Evolutionary conservation across 2,329 filamentous ascomycete species (phyloP), one percentile per base, ranked within the genome.

Genomic region (Fusarium nanum): DNA sequence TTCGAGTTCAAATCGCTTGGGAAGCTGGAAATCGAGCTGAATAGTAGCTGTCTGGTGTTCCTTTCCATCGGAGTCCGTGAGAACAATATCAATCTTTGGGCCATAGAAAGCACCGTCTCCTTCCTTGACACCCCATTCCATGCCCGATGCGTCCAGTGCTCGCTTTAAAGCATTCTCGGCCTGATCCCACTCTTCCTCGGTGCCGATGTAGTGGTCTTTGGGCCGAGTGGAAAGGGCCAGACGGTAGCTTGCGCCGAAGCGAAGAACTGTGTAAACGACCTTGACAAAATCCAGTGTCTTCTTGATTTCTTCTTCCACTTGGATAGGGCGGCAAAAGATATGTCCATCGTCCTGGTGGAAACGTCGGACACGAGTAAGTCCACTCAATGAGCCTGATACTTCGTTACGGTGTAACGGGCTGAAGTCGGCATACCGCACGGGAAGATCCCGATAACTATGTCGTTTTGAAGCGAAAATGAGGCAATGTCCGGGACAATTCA

Each of bases 271-370:
- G 78, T 95, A 94, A 0, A 92, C 89, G 74, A 89, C 87, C 55
- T 88, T 86, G 52, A 95, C 89, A 78, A 96, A 95, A 37, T 90
- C 88, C 47, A 96, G 80, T 3, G 92, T 93, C 65, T 87, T 87
- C 56, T 86, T 85, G 60, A 96, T 95, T 80, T 96, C 93, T 5
- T 87, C 83, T 70, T 89, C 84, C 61, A 95, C 92, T 79, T 96
- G 93, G 48, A 86, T 84, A 8, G 91, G 92, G 2, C 92, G 88
- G 78, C 93, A 97, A 79, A 97, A 97, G 67, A 97, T 96, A 79
- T 97, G 93, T 8, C 92, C 92, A 77, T 97, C 93, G 77, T 97
- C 94, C 77, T 97, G 94, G 79, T 96, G 93, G 79, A 97, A 97
- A 22, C 93, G 88, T 34, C 93, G 88, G 52, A 97, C 93, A 62